Conservation (phyloP, 257 asterid genomes). For the Coffea canephora region DNA sequence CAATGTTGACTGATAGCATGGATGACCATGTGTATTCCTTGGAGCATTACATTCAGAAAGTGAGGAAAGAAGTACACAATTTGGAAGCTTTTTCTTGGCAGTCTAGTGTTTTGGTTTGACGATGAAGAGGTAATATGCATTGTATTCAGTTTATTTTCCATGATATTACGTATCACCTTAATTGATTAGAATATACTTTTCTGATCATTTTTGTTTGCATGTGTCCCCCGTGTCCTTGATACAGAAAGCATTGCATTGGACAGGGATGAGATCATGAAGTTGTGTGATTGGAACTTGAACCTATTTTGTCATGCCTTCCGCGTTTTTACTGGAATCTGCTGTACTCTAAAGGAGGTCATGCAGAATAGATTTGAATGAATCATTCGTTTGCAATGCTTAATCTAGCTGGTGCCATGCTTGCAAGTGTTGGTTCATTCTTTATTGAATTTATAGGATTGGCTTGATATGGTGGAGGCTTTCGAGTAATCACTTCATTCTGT, state of each 20-base stretch:
- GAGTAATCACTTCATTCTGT: not conserved
- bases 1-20: constrained; percentile 35
- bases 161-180: not conserved
- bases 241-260: not conserved
- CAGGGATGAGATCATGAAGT: not conserved
- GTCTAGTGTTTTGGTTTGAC: constrained; percentile 54
- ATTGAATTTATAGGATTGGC: not conserved
- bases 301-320: not conserved
- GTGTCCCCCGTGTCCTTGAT: not conserved
- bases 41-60: constrained; percentile 52
- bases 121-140: constrained; percentile 4
- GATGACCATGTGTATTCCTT: constrained; percentile 52
- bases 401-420: not conserved
- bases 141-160: not conserved
- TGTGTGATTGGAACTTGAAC: not conserved
- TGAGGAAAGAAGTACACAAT: constrained; percentile 43
- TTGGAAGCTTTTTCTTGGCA: constrained; percentile 77
- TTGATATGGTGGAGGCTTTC: not conserved
- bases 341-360: not conserved
- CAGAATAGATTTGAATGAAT: not conserved
- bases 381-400: not conserved
- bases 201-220: not conserved
- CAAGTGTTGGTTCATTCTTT: not conserved
- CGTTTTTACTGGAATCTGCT: not conserved
- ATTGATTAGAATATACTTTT: not conserved